A percentile compares a stretch with the other conserved stretches of the same genome.
Evolutionary conservation across 2,329 filamentous ascomycete species (phyloP).

Genomic region (Fusarium nygamai): DNA sequence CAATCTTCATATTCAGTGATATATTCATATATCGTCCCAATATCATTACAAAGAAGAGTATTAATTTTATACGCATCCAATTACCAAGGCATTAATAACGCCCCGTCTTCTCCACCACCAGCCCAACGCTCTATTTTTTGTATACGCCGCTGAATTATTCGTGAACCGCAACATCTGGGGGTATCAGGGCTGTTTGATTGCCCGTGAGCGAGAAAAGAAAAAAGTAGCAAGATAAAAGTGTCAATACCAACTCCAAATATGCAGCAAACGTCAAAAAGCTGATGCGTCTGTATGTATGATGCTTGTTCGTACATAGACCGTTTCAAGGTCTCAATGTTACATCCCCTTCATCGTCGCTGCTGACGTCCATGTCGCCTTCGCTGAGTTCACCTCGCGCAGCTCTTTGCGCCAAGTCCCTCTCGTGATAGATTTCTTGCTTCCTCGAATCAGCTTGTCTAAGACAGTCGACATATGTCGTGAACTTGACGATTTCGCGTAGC

Average conservation of each 20-base stretch:
- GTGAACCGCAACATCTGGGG: slow-evolving; percentile 33
- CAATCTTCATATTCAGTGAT: neutral
- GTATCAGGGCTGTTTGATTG: slow-evolving; percentile 35
- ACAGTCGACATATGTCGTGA: slow-evolving; percentile 91
- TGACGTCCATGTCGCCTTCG: slow-evolving; percentile 52
- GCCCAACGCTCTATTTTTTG: slow-evolving; percentile 6
- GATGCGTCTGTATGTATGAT: slow-evolving; percentile 7
- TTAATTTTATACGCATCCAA: slow-evolving; percentile 33
- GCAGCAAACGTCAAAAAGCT: slow-evolving; percentile 13
- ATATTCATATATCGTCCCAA: slow-evolving; percentile 25
- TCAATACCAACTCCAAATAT: slow-evolving; percentile 26
- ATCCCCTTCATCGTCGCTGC: slow-evolving; percentile 49
- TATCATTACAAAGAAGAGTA: slow-evolving; percentile 34
- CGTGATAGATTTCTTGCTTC: slow-evolving; percentile 76
- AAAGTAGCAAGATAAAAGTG: neutral
- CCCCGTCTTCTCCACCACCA: slow-evolving; percentile 4
- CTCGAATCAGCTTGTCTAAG: slow-evolving; percentile 75
- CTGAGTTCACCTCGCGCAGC: slow-evolving; percentile 59
- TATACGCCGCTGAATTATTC: slow-evolving; percentile 37
- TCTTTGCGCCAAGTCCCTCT: slow-evolving; percentile 63
- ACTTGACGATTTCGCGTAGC: slow-evolving; percentile 94
- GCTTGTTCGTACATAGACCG: slow-evolving; percentile 23
- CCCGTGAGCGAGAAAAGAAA: slow-evolving; percentile 2
- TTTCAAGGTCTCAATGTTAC: slow-evolving; percentile 48
- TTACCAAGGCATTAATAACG: slow-evolving; percentile 7